Evolutionary conservation across 1,284 basidiomycete species (phyloP), one percentile per base, ranked within the genome.

Genomic region (Cutaneotrichosporon daszewskae): DNA sequence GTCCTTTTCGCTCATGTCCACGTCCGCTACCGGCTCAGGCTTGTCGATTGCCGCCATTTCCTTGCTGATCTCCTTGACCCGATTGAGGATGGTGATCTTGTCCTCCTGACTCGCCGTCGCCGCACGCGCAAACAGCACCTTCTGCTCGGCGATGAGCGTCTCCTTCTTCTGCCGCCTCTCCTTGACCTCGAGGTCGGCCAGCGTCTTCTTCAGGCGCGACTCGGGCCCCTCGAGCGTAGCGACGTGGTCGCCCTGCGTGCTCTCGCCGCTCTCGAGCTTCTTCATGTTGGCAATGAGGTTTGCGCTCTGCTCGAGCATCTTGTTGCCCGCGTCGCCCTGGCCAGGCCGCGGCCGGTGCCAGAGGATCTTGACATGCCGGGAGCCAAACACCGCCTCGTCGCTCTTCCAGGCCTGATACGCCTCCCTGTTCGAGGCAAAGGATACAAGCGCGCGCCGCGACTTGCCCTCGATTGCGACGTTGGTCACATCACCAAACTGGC

Each of bases 281-380:
- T 66, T 61, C 42, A 81, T 77, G 58, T 81, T 83, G 23, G 82
- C 80, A 8, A 91, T 75, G 12, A 85, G 55, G 9, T 80, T 75
- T 10, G 83, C 84, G 27, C 83, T 86, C 4, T 84, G 84, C 25
- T 85, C 87, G 37, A 92, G 72, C 71, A 83, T 79, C 53, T 82
- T 77, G 42, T 80, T 73, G 2, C 87, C 88, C 14, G 74, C 76
- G 51, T 79, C 80, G 13, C 87, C 88, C 57, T 89, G 85, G 0
- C 88, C 89, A 43, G 85, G 85, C 78, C 89, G 79, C 3, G 89
- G 89, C 55, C 83, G 76, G 73, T 92, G 89, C 89, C 89, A 92
- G 58, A 90, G 85, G 31, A 92, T 77, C 68, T 94, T 95, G 57
- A 96, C 90, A 64, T 96, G 96, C 31, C 92, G 81, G 58, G 91